Evolutionary conservation across 2,329 filamentous ascomycete genomes (phyloP), one percentile per base, ranked within the genome.

Genomic region (Penicillium sp.): DNA sequence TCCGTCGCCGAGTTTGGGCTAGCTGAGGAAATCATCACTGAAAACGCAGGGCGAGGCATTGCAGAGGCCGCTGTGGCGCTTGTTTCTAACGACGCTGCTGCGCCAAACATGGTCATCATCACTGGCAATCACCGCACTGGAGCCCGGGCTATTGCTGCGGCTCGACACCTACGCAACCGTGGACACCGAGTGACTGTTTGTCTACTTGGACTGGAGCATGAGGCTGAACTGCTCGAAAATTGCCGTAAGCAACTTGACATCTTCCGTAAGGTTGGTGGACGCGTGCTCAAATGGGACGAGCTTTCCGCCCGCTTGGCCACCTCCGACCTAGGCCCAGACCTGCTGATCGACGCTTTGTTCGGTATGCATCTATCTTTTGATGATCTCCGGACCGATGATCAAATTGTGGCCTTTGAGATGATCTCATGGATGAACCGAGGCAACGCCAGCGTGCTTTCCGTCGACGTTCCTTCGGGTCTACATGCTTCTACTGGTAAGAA

Each of bases 51-150:
- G 16, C 85, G 93, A 24, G 90, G 91, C 41, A 90, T 97, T 57
- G 92, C 92, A 4, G 88, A 96, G 73, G 73, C 72, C 21, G 88
- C 92, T 27, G 87, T 90, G 0, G 79, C 95, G 50, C 81, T 79
- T 46, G 84, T 90, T 10, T 77, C 95, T 43, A 80, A 79, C 47
- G 74, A 77, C 45, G 75, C 79, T 36, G 73, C 78, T 14, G 75
- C 79, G 29, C 81, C 83, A 0, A 82, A 84, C 6, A 79, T 88
- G 46, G 85, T 96, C 21, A 84, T 97, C 6, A 80, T 97, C n/a
- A 92, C 90, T 0, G 93, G 94, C n/a, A 97, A 97, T 72, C 93
- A 96, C 72, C 91, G 91, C 61, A 92, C 88, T 1, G 92, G 93
- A 38, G 87, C 90, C 36, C 83, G 93, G 54, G 91, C 92, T 3